Percentiles rank a stretch among this genome's conserved stretches.
These are phyloP conservation scores for Gonapodya prolifera DNA, from an alignment of 192 early-diverging fungal genomes.

Conservation along the genomic window DNA sequence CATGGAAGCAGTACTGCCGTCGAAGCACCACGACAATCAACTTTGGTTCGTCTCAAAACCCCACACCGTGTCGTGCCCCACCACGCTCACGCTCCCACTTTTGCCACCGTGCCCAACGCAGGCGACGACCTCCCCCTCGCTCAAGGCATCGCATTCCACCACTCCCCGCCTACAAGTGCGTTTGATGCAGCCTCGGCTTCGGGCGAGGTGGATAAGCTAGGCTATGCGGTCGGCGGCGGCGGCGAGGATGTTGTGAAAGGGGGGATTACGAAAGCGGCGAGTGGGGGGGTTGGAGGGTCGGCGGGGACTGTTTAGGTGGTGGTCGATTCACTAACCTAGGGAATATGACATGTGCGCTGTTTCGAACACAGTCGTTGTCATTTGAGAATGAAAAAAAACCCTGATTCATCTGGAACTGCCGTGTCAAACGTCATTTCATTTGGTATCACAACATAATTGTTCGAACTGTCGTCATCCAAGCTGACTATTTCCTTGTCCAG, in stretches of 20 bases:
- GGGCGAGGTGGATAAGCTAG: background rate
- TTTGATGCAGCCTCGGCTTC: background rate
- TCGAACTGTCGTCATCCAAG: no score
- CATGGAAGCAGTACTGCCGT: slow-evolving; percentile 89
- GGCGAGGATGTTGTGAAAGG: background rate
- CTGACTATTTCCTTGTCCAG: no score
- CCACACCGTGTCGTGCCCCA: background rate
- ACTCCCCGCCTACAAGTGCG: background rate
- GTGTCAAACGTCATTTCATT: no score
- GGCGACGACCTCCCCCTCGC: slow-evolving; percentile 75
- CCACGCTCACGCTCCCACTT: background rate
- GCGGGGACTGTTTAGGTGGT: background rate
- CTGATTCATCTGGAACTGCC: no score
- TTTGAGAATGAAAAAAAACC: no score
- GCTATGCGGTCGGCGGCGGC: background rate
- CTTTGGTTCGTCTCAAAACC: background rate
- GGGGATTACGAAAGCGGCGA: background rate
- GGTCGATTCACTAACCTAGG: no score
- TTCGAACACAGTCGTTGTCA: no score
- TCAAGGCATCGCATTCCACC: slow-evolving; percentile 82
- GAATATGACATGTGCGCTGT: no score
- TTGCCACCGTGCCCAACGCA: slow-evolving; percentile 62
- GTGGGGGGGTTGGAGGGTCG: background rate
- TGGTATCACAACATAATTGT: no score
- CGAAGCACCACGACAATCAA: slow-evolving; percentile 46